Conservation (phyloP, 176 grass and related monocot genomes). For the Musa itinerans region DNA sequence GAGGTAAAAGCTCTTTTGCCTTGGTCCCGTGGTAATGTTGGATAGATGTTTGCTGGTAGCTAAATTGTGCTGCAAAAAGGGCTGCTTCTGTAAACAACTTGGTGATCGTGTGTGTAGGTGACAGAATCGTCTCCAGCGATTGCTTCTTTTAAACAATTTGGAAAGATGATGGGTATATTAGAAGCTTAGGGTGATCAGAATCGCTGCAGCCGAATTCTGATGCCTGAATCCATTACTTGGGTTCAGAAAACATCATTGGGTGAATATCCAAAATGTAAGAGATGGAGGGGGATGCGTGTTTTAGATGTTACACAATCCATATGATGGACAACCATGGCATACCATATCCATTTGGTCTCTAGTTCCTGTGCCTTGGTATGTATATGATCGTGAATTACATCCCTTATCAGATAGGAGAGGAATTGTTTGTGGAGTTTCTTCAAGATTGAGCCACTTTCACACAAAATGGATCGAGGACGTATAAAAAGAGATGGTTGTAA, state of each 20-base stretch:
- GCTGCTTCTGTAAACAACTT: background rate
- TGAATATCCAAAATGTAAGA: background rate
- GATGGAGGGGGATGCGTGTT: background rate
- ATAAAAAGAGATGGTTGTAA: background rate
- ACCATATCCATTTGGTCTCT: background rate
- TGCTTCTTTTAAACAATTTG: background rate
- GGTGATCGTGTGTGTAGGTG: background rate
- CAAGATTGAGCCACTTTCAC: conserved; percentile 6
- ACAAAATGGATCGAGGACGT: background rate
- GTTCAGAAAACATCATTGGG: background rate
- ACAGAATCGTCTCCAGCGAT: background rate
- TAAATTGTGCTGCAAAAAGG: background rate
- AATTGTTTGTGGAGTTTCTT: conserved; percentile 18
- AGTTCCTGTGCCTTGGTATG: background rate
- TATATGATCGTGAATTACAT: background rate
- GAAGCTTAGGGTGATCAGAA: background rate
- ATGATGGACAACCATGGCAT: background rate
- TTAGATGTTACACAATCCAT: background rate
- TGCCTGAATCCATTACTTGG: background rate
- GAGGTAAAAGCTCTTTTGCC: background rate
- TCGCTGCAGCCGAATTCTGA: background rate
- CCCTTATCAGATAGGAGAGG: conserved; percentile 6
- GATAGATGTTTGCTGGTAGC: background rate
- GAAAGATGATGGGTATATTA: background rate
- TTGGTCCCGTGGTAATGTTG: background rate